Conservation (phyloP, 305 asterid species). For the Ilex paraguariensis region DNA sequence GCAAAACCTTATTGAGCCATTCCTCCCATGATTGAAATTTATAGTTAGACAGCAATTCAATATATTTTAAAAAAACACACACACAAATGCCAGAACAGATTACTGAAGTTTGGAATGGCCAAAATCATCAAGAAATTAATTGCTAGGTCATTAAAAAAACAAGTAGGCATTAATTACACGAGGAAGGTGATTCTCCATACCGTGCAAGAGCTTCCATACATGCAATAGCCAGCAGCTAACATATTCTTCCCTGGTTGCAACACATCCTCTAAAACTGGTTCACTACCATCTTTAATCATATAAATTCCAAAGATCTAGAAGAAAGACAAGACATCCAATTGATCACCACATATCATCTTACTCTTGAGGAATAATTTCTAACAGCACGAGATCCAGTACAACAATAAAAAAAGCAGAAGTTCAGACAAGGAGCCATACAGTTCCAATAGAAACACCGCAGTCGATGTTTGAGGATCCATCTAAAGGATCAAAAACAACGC, state of each 20-base stretch:
- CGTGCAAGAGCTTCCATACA: conserved; percentile 99
- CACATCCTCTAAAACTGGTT: conserved; percentile 72
- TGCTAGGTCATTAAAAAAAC: too few species aligned
- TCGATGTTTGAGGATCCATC: conserved; percentile 99
- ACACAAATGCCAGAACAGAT: too few species aligned
- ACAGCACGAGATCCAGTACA: neutral
- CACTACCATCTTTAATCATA: conserved; percentile 47
- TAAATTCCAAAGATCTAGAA: conserved; percentile 87
- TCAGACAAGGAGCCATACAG: conserved; percentile 40
- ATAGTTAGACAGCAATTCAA: too few species aligned
- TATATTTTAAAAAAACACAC: too few species aligned
- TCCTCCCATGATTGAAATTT: too few species aligned
- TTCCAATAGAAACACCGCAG: conserved; percentile 98
- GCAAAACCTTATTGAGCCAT: neutral
- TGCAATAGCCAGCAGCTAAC: conserved; percentile 97
- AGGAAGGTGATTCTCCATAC: conserved; percentile 27
- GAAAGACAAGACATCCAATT: conserved; percentile 14
- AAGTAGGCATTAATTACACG: too few species aligned
- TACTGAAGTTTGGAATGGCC: too few species aligned
- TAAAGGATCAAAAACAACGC: conserved; percentile 96
- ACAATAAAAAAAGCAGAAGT: neutral
- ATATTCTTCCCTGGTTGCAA: conserved; percentile 92
- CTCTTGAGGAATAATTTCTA: neutral
- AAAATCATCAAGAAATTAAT: too few species aligned
- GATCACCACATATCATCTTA: conserved; percentile 1